Evolutionary conservation across 768 basidiomycete species (phyloP).

Genomic region (Tulasnella sp.): DNA sequence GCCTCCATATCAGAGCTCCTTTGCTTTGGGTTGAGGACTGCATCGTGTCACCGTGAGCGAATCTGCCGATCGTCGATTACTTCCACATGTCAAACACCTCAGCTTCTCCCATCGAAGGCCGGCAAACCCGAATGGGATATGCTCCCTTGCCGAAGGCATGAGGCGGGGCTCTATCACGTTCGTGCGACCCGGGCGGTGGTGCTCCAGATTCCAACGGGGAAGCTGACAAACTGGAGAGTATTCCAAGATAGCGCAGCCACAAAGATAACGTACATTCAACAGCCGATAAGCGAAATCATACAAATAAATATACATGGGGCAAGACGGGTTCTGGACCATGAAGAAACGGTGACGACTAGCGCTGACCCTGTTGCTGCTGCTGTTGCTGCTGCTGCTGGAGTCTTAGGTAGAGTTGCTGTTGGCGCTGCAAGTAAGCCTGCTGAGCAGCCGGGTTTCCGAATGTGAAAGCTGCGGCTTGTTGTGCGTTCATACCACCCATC

Average conservation of each 20-base stretch:
- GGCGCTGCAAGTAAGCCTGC: conserved; percentile 34
- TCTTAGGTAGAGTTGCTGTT: conserved; percentile 23
- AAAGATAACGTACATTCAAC: conserved; percentile 6
- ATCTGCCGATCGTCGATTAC: conserved; percentile 15
- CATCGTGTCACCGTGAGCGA: conserved; percentile 14
- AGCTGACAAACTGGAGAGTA: not conserved
- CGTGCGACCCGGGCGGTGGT: not conserved
- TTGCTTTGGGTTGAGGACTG: conserved; percentile 2
- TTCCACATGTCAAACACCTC: not conserved
- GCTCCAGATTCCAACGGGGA: not conserved
- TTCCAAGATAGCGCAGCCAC: conserved; percentile 2
- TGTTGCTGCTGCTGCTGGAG: conserved; percentile 23
- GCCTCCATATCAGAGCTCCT: conserved; percentile 10
- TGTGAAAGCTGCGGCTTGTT: conserved; percentile 23
- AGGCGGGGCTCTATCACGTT: not conserved
- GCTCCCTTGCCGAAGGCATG: conserved; percentile 2
- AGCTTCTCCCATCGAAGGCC: not conserved
- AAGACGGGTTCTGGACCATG: not conserved
- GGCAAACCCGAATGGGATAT: not conserved
- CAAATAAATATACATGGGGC: conserved; percentile 8
- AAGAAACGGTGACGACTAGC: not conserved
- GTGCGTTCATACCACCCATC: conserved; percentile 30
- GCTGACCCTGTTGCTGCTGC: conserved; percentile 15
- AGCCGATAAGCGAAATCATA: conserved; percentile 3
- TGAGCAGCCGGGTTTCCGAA: conserved; percentile 21